Conservation (phyloP, 768 basidiomycete species). For the Auriscalpium orientale region DNA sequence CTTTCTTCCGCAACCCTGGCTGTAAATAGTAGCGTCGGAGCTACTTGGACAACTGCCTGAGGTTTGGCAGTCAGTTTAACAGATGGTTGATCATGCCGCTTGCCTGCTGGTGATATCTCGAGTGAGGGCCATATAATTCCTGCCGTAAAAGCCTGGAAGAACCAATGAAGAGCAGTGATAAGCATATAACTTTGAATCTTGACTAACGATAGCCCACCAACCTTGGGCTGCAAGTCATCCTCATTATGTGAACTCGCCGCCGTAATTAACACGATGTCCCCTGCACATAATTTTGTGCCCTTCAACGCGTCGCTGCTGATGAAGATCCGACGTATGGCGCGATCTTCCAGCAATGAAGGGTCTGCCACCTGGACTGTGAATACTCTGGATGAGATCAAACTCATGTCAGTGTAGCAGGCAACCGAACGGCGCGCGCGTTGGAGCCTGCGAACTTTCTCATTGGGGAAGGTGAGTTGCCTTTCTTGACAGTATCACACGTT, state of each 20-base stretch:
- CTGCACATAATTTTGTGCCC: slow-evolving; percentile 52
- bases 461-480: no score
- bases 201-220: slow-evolving; percentile 11
- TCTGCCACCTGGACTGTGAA: slow-evolving; percentile 3
- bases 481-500: no score
- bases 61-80: neutral
- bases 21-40: slow-evolving; percentile 53
- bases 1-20: slow-evolving; percentile 45
- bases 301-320: slow-evolving; percentile 58
- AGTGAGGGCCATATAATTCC: slow-evolving; percentile 74
- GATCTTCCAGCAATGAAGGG: slow-evolving; percentile 16
- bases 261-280: slow-evolving; percentile 58
- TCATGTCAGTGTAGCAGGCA: no score
- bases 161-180: no score
- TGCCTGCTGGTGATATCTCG: slow-evolving; percentile 52
- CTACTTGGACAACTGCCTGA: slow-evolving; percentile 44
- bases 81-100: slow-evolving; percentile 20
- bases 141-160: slow-evolving; percentile 25
- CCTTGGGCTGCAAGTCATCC: slow-evolving; percentile 5
- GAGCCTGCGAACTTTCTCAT: no score
- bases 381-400: neutral
- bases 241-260: slow-evolving; percentile 15
- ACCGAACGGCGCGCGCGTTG: no score
- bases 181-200: slow-evolving; percentile 38
- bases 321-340: slow-evolving; percentile 55